Conservation (phyloP, 345 rosid species). For the Eucalyptus virginea region DNA sequence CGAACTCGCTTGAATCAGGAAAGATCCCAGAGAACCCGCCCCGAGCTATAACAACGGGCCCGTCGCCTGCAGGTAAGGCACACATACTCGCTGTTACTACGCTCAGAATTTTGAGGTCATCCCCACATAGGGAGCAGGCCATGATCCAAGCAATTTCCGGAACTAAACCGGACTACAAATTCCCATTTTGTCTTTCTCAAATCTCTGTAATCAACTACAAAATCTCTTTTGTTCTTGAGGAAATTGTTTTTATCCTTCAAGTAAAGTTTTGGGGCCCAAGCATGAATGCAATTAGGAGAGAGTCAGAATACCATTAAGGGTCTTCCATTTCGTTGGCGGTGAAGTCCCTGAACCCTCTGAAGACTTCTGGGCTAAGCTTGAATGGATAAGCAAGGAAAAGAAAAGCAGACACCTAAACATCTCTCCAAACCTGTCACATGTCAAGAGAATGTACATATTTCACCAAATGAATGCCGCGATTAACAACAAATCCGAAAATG, state of each 20-base stretch:
- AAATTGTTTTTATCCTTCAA: not conserved
- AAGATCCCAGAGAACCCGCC: conserved; percentile 82
- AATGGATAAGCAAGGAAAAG: conserved; percentile 24
- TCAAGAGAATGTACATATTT: not conserved
- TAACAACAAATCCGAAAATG: not conserved
- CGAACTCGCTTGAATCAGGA: conserved; percentile 51
- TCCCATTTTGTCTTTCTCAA: not conserved
- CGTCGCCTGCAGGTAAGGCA: conserved; percentile 25
- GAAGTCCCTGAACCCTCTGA: not conserved
- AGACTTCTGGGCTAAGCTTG: conserved; percentile 8
- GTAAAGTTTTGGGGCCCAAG: not conserved
- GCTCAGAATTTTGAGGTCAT: not conserved
- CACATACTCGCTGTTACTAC: not conserved
- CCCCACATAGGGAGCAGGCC: not conserved
- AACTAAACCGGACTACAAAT: not conserved
- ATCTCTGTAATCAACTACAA: not conserved
- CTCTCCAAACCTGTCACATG: not conserved
- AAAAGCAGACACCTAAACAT: conserved; percentile 43
- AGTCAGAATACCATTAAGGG: conserved; percentile 31
- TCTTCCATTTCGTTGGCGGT: conserved; percentile 44
- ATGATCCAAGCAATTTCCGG: not conserved
- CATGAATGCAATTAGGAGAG: not conserved
- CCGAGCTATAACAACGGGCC: conserved; percentile 58
- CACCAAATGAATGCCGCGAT: not conserved
- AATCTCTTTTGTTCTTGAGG: not conserved